A percentile compares a stretch with the other conserved stretches of the same genome.
Conservation (phyloP, 257 asterid genomes). For the Solanum gandarillasii region DNA sequence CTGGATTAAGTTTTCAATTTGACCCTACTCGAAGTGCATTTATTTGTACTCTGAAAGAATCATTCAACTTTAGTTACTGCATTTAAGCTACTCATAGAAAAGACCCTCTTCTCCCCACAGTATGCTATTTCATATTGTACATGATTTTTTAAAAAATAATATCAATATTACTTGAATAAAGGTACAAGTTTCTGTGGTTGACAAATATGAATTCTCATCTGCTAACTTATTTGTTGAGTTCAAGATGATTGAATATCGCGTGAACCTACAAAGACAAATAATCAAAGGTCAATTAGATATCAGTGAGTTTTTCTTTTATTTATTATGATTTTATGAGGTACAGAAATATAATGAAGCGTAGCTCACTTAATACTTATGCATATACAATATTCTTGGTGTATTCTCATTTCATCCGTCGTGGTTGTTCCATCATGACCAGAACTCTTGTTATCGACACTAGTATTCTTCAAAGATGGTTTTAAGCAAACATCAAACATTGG, state of each 20-base stretch:
- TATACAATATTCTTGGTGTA: not conserved
- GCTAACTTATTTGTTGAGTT: not conserved
- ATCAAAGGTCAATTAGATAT: not conserved
- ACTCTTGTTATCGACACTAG: not conserved
- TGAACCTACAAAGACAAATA: not conserved
- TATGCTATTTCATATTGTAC: not conserved
- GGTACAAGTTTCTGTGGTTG: not conserved
- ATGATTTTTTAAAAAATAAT: not conserved
- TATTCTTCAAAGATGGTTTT: not conserved
- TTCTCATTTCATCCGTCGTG: not conserved
- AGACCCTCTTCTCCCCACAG: not conserved
- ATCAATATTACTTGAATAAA: not conserved
- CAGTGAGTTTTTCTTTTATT: not conserved
- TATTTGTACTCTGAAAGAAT: not conserved
- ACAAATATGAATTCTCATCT: not conserved
- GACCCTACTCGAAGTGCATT: not conserved
- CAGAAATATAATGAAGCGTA: not conserved
- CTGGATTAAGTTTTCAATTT: not conserved
- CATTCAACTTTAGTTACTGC: not conserved
- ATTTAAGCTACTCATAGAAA: not conserved
- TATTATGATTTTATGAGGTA: not conserved
- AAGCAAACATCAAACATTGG: not conserved
- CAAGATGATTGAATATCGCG: not conserved
- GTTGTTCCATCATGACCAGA: not conserved
- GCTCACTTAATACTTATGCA: not conserved